Evolutionary conservation across 805 yeast species (phyloP), one percentile per base, ranked within the genome.

Genomic region (Alloascoidea hylecoeti): DNA sequence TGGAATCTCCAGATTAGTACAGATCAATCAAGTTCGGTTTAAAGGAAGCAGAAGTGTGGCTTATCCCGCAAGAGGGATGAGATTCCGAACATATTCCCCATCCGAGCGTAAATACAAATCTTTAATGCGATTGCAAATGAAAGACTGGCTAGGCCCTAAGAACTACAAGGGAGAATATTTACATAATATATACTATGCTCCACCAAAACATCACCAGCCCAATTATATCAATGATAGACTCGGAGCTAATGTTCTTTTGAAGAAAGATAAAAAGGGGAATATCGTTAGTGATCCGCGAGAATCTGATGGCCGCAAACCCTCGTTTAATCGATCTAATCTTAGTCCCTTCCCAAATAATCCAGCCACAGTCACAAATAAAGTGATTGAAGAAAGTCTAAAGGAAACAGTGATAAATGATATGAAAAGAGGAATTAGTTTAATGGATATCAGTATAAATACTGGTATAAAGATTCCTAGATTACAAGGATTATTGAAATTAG

Each of bases 301-400:
- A 17, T 15, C 38, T 12, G n/a, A n/a, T n/a, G n/a, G n/a, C n/a
- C n/a, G n/a, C n/a, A n/a, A n/a, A n/a, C n/a, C n/a, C n/a, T n/a
- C n/a, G n/a, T 15, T 35, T 3, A n/a, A 17, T 17, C 40, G 16
- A 19, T 39, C 35, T 16, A 42, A 46, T 3, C 41, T 49, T 45
- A 76, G 71, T 43, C 98, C 98, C 14, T 89, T 92, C 58, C 94
- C 95, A 16, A 63, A 64, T 38, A 92, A 92, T 57, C 59, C 66
- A 16, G 66, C 66, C 53, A 78, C 92, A 43, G 64, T 64, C 44
- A 79, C 95, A 17, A 83, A 81, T 42, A 58, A 67, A 18, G 61
- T 71, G 34, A 58, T 89, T 13, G 60, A 81, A 17, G 63, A 68
- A 19, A 67, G 68, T 35, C 66, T 82, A 54, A 81, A 79, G 53